Base-by-base conservation (phyloP, 495 filamentous ascomycete genomes). In the Penicillium cinerascens region DNA sequence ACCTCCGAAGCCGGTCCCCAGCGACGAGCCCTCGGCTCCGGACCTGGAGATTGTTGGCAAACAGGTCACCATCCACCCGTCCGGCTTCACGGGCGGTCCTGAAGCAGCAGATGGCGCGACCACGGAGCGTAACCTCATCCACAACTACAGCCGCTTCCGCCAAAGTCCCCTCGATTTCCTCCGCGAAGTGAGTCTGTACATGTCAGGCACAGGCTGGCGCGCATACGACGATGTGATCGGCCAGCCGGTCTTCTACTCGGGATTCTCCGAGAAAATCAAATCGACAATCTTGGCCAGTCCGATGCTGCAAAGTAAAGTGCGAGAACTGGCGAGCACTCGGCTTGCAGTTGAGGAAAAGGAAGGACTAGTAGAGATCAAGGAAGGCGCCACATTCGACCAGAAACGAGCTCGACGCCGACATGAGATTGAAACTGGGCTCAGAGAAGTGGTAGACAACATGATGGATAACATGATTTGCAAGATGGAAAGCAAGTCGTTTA, bases 381-480 rank as follows among this genome's bases (percentile, higher is more conserved):
- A 70, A 23, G 73, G 74, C 1, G 21, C 15, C 10, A 65, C 56
- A 22, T 66, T 74, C 48, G 67, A 76, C 22, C 75, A 79, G 49
- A 79, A 79, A 39, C 78, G 78, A 52, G 72, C 74, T 27, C 74
- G 73, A 43, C 74, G 80, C 33, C 83, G 82, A 65, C 76, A 72
- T 38, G 79, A 84, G 52, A 79, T 89, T 50, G 80, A 85, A 56
- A 75, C 75, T 51, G 85, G 81, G 47, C 69, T 87, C 27, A 75
- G 79, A 43, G 85, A 95, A 60, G 90, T 93, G 3, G 87, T 88
- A 21, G 87, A 93, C 52, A 80, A 83, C 40, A 83, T 92, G 77
- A 87, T 90, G 51, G 88, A 96, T 60, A 84, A 86, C 42, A 98
- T 97, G 93, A 96, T 97, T 48, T 97, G 93, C 80, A 98, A 97